phyloP scores from a whole-genome alignment of 2,329 filamentous ascomycete genomes.

The Colletotrichum cordylinicola region DNA sequence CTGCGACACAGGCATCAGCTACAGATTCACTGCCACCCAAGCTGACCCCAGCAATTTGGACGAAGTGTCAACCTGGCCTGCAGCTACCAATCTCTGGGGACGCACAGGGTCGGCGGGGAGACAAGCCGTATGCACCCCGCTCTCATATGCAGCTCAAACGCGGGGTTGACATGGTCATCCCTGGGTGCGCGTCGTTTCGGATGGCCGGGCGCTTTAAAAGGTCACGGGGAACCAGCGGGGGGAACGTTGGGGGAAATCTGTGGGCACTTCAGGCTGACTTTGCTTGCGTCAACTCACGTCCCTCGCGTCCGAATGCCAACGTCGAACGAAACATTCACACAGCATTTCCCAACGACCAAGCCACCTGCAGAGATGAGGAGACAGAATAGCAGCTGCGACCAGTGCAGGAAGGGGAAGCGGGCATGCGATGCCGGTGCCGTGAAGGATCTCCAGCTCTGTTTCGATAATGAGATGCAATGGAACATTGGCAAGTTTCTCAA shows the following conservation, averaged over 20 bases:
- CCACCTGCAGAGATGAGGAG: conserved; percentile 13
- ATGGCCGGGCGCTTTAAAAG: neutral
- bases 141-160: neutral
- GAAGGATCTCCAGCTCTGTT: neutral
- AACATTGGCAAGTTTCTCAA: conserved; percentile 1
- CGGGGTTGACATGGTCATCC: conserved; percentile 1
- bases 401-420: conserved; percentile 29
- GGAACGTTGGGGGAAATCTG: neutral
- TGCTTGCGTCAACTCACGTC: neutral
- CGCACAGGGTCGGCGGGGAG: conserved; percentile 2
- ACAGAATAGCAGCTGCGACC: conserved; percentile 28
- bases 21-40: neutral
- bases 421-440: conserved; percentile 26
- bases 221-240: neutral
- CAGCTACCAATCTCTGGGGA: neutral
- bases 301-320: neutral
- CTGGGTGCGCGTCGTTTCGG: neutral
- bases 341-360: neutral
- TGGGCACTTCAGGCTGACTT: neutral
- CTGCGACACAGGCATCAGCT: neutral
- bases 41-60: neutral
- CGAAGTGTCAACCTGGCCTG: neutral
- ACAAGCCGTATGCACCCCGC: neutral
- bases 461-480: conserved; percentile 1
- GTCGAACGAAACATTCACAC: neutral